Percentiles rank a stretch among this genome's conserved stretches.
Evolutionary conservation across 148 eudicot genomes (phyloP).

Genomic region (Polygonum aviculare): DNA sequence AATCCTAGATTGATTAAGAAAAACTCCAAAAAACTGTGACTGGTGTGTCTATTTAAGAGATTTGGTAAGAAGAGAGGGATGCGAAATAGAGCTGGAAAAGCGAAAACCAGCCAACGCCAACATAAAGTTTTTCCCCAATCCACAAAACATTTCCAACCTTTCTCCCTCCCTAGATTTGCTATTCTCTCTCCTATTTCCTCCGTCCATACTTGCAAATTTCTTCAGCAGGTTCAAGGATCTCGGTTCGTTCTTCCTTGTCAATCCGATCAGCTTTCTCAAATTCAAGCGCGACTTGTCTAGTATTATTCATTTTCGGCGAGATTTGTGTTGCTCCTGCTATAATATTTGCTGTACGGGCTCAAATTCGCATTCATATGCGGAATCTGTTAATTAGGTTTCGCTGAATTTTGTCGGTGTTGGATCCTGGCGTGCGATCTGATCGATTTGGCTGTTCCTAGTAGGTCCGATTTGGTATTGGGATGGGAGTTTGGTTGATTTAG

Average conservation of each 20-base stretch:
- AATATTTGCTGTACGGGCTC: background rate
- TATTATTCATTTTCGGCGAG: background rate
- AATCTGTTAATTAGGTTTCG: conserved; percentile 2
- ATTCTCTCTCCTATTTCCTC: background rate
- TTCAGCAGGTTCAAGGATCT: background rate
- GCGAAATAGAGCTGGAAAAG: background rate
- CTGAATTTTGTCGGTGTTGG: background rate
- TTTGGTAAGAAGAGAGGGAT: no score
- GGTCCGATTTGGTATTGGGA: background rate
- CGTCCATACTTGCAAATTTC: background rate
- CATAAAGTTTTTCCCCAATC: background rate
- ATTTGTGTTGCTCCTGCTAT: background rate
- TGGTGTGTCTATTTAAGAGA: no score
- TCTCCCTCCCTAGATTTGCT: conserved; percentile 5
- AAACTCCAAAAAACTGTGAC: no score
- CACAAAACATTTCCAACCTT: background rate
- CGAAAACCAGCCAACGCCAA: background rate
- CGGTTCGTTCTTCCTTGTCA: background rate
- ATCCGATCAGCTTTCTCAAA: background rate
- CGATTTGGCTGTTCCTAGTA: background rate
- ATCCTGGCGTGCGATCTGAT: background rate
- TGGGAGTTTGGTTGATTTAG: conserved; percentile 3
- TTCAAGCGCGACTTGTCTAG: background rate
- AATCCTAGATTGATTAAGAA: no score
- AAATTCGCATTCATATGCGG: background rate